Evolutionary conservation across 192 early-diverging fungal species (phyloP).

Genomic region (Coemansia sp.): DNA sequence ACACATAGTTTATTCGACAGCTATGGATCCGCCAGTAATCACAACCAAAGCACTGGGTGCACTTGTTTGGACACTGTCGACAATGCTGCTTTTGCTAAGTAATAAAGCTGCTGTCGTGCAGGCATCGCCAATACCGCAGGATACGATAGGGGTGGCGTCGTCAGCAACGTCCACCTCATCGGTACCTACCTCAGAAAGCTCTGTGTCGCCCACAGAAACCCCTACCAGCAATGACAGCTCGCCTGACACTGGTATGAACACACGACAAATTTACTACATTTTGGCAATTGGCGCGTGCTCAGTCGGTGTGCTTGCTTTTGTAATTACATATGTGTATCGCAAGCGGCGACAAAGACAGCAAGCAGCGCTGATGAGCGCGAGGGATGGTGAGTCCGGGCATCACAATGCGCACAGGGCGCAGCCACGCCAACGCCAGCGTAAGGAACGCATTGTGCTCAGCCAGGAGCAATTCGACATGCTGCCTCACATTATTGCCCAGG

Average conservation of each 20-base stretch:
- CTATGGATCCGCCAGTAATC: background rate
- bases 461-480: slow-evolving; percentile 41
- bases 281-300: slow-evolving; percentile 29
- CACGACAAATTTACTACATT: slow-evolving; percentile 26
- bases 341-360: slow-evolving; percentile 6
- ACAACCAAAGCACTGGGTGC: background rate
- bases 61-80: background rate
- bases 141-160: background rate
- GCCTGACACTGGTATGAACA: background rate
- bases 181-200: background rate
- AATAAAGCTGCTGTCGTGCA: slow-evolving; percentile 5
- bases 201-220: background rate
- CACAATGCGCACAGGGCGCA: slow-evolving; percentile 7
- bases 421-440: slow-evolving; percentile 12
- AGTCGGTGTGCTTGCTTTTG: slow-evolving; percentile 17
- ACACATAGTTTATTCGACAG: background rate
- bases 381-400: background rate
- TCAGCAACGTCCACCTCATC: background rate
- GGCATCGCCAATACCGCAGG: slow-evolving; percentile 8
- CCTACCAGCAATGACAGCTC: background rate
- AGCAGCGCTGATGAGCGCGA: background rate
- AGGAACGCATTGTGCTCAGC: slow-evolving; percentile 23
- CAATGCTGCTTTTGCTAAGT: background rate
- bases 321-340: slow-evolving; percentile 22
- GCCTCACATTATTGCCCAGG: slow-evolving; percentile 21